Conservation (phyloP, 2,329 filamentous ascomycete genomes). For the Geosmithia morbida region DNA sequence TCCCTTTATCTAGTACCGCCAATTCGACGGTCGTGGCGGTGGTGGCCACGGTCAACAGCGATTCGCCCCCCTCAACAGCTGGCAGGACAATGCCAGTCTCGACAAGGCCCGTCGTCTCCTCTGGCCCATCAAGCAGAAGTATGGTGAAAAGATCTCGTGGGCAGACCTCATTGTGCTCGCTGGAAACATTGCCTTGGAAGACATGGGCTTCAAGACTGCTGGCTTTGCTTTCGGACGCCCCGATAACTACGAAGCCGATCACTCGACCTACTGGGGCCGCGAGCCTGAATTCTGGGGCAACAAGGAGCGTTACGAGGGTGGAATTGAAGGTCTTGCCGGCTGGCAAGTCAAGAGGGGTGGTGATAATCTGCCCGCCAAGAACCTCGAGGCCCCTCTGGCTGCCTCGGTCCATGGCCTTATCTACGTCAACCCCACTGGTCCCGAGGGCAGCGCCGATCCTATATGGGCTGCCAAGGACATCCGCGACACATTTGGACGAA, state of each 20-base stretch:
- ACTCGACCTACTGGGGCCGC: constrained; percentile 64
- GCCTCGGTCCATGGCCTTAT: constrained; percentile 53
- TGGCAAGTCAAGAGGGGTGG: not conserved
- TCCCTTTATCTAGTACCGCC: constrained; percentile 36
- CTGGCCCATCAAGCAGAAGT: constrained; percentile 77
- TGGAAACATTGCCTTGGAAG: constrained; percentile 65
- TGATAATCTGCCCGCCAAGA: constrained; percentile 22
- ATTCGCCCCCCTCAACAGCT: constrained; percentile 62
- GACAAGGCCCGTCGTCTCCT: constrained; percentile 71
- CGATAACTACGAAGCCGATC: constrained; percentile 63
- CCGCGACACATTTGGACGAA: constrained; percentile 59
- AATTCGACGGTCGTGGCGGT: constrained; percentile 17
- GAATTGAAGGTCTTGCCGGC: not conserved
- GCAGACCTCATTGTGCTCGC: constrained; percentile 57
- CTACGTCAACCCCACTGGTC: constrained; percentile 71
- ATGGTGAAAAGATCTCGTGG: constrained; percentile 72
- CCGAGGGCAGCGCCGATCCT: constrained; percentile 57
- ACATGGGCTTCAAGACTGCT: constrained; percentile 60
- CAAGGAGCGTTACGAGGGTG: constrained; percentile 41
- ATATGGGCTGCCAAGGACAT: constrained; percentile 57
- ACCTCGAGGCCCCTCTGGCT: constrained; percentile 54
- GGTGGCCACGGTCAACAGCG: constrained; percentile 2
- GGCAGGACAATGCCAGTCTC: constrained; percentile 65
- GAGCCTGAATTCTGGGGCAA: constrained; percentile 40
- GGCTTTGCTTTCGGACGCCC: constrained; percentile 60